Conservation (phyloP, 495 filamentous ascomycete species). For the Cryomyces antarcticus region DNA sequence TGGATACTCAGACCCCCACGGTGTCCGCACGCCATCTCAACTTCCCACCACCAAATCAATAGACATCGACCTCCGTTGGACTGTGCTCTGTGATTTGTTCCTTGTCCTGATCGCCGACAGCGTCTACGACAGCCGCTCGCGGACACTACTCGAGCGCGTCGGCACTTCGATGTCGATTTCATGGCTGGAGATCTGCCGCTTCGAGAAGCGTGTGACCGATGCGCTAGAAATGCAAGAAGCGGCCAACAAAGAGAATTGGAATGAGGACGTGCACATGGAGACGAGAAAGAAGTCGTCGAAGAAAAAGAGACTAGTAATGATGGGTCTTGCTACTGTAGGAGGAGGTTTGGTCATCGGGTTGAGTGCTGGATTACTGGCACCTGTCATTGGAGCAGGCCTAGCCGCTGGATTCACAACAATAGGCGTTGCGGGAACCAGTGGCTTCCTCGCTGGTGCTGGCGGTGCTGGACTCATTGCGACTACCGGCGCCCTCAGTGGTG, state of each 20-base stretch:
- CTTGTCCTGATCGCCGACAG: constrained; percentile 88
- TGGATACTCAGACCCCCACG: constrained; percentile 46
- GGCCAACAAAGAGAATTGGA: constrained; percentile 88
- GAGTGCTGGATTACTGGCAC: constrained; percentile 77
- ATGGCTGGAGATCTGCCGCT: constrained; percentile 86
- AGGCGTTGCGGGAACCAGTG: constrained; percentile 71
- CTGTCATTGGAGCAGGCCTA: constrained; percentile 85
- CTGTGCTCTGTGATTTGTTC: constrained; percentile 90
- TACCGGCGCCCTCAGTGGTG: constrained; percentile 65
- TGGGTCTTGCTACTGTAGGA: constrained; percentile 93
- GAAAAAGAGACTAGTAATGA: constrained; percentile 72
- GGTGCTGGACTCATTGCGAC: constrained; percentile 90
- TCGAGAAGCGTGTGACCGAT: constrained; percentile 95
- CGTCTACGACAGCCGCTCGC: constrained; percentile 76
- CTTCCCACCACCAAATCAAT: constrained; percentile 63
- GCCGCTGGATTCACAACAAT: constrained; percentile 92
- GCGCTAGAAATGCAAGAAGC: constrained; percentile 92
- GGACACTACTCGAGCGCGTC: constrained; percentile 67
- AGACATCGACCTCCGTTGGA: constrained; percentile 95
- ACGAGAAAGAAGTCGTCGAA: constrained; percentile 58
- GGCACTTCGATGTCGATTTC: constrained; percentile 58
- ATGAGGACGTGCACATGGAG: constrained; percentile 88
- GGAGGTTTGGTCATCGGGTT: constrained; percentile 91
- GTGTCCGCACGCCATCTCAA: constrained; percentile 61
- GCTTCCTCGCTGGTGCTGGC: constrained; percentile 78